phyloP scores from a whole-genome alignment of 140 eudicot species.

The Cichorium intybus region DNA sequence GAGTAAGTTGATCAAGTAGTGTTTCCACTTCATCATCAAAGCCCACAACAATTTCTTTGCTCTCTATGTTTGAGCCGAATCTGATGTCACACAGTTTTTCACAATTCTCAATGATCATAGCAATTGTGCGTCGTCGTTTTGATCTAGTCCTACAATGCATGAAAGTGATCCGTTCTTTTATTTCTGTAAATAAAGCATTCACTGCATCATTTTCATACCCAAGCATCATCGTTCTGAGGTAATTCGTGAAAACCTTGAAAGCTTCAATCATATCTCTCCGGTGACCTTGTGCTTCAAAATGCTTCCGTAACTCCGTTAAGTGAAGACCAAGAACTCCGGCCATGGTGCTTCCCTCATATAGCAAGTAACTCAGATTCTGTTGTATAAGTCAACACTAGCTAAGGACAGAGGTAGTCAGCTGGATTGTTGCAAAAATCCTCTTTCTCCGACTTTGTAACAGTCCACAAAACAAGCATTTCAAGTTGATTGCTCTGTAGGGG shows the following conservation, averaged over 20 bases:
- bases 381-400: too few species aligned
- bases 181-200: not conserved
- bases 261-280: not conserved
- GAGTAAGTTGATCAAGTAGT: conserved; percentile 12
- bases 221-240: conserved; percentile 9
- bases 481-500: too few species aligned
- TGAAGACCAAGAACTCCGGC: not conserved
- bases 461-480: too few species aligned
- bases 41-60: conserved; percentile 15
- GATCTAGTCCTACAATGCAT: too few species aligned
- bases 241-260: not conserved
- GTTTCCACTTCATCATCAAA: conserved; percentile 9
- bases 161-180: not conserved
- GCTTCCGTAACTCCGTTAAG: not conserved
- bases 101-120: not conserved
- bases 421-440: too few species aligned
- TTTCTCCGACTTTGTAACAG: too few species aligned
- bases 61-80: not conserved
- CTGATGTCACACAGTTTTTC: conserved; percentile 4
- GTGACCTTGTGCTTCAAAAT: too few species aligned
- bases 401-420: too few species aligned
- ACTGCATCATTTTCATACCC: conserved; percentile 13
- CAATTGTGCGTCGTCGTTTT: too few species aligned
- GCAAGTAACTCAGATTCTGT: too few species aligned
- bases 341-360: not conserved